Base-by-base conservation (phyloP, 768 basidiomycete genomes). In the Lactarius indigo region DNA sequence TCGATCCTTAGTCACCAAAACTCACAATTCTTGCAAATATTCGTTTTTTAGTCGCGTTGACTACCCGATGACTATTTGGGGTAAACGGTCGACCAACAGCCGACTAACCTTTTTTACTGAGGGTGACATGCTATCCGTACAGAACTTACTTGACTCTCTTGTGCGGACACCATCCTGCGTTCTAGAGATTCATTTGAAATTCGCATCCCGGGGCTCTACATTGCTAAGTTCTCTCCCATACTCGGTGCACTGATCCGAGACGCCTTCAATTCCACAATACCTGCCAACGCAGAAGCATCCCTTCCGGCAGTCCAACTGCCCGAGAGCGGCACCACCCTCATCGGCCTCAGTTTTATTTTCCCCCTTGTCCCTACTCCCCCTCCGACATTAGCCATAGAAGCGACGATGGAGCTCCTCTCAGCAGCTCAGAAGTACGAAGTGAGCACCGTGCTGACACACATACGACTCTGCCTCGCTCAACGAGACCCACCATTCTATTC, bases 141-240 rank as follows among this genome's bases (percentile, higher is more conserved):
- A n/a, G 20, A 20, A 20, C 35, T 74, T 75, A 37, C 79, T 83
- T 75, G 73, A 81, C 68, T 76, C 78, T 54, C 72, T 59, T 30
- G 79, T 33, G 80, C 79, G 12, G 80, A 84, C 66, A 71, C 81
- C 63, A 74, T 80, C 44, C 73, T 84, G 41, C 77, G 77, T 39
- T 78, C 82, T 9, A 70, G 75, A 1, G 80, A 85, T 63, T 78
- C 76, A 5, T 75, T 77, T 5, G 69, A 76, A 10, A 83, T 84
- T 69, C 79, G 77, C 33, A 74, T 85, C 44, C 78, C 79, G 71
- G 79, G 78, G 56, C 68, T 78, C 39, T 76, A 81, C 31, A 70
- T 85, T 42, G 74, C 76, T 37, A 78, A 75, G 66, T 79, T 80
- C 6, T 84, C 80, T 18, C 71, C 78, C 3, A 72, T 83, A 13